These are phyloP conservation scores for Mycena rebaudengoi DNA, from an alignment of 768 basidiomycete species.

Conservation along the genomic window DNA sequence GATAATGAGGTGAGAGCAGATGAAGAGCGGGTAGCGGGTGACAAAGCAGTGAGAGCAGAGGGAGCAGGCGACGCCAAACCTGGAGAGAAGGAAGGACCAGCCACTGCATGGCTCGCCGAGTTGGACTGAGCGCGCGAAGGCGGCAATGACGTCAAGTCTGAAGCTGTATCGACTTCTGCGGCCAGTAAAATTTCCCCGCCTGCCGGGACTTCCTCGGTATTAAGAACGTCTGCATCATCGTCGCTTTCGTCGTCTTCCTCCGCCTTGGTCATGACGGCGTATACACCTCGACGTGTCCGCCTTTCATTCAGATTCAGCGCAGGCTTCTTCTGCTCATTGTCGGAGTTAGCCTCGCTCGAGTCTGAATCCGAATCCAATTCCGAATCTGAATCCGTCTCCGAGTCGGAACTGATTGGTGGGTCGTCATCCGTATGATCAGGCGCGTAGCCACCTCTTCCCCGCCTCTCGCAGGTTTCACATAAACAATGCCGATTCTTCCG, in stretches of 20 bases:
- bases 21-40: slow-evolving; percentile 41
- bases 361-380: slow-evolving; percentile 54
- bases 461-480: slow-evolving; percentile 87
- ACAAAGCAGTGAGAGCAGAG: slow-evolving; percentile 35
- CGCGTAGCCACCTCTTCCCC: slow-evolving; percentile 78
- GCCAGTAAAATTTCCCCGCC: slow-evolving; percentile 65
- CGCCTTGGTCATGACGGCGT: slow-evolving; percentile 70
- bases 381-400: slow-evolving; percentile 57
- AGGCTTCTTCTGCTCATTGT: slow-evolving; percentile 40
- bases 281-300: slow-evolving; percentile 83
- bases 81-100: slow-evolving; percentile 32
- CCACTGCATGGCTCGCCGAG: slow-evolving; percentile 20
- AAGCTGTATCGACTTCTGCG: slow-evolving; percentile 56
- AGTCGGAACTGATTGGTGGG: slow-evolving; percentile 53
- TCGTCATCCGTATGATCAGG: slow-evolving; percentile 61
- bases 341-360: slow-evolving; percentile 37
- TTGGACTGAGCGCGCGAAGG: slow-evolving; percentile 48
- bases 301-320: slow-evolving; percentile 77
- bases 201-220: slow-evolving; percentile 53
- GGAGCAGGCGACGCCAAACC: slow-evolving; percentile 42
- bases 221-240: slow-evolving; percentile 53
- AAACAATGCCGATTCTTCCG: slow-evolving; percentile 72
- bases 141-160: slow-evolving; percentile 54
- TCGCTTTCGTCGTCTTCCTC: slow-evolving; percentile 67
- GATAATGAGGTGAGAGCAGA: slow-evolving; percentile 55